Evolutionary conservation across 2,329 filamentous ascomycete species (phyloP), one percentile per base, ranked within the genome.

Genomic region (Rhytidhysteron rufulum): DNA sequence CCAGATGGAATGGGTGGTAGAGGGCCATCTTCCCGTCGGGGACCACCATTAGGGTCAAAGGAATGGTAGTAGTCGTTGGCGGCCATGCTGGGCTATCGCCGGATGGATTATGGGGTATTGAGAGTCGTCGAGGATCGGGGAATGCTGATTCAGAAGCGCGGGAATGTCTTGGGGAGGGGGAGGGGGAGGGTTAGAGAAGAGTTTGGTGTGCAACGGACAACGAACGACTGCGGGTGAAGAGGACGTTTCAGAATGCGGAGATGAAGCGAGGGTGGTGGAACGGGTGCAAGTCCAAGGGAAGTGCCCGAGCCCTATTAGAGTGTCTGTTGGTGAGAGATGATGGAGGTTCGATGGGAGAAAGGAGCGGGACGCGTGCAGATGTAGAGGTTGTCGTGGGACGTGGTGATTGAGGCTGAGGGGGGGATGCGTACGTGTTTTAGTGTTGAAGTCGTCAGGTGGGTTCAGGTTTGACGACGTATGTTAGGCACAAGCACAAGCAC

Each of bases 61-160:
- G 58, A 66, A 15, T 55, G 45, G 66, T 86, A 86, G 67, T 86
- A 86, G 54, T 85, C 78, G 65, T 72, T 70, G 41, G 70, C 62
- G 33, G 71, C 69, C 71, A 74, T 74, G 42, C 38, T 42, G 50
- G 36, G 34, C 41, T 19, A 33, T 10, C 24, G 35, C n/a, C 11
- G 34, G 8, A 13, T n/a, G 34, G 7, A 21, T 13, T 9, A 19
- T 15, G 15, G 21, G n/a, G 15, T 15, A 16, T 21, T 22, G 15
- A 24, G 22, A 17, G 9, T 19, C 7, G 30, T 7, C 7, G 30
- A n/a, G 7, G 30, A 32, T 7, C 15, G 9, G 30, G 7, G 30
- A 32, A 27, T 27, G 13, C 13, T 13, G 7, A 27, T 27, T 27
- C 13, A 13, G 30, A 15, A 32, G 7, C 8, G 7, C 9, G 30